phyloP scores from a whole-genome alignment of 345 rosid species.

The Linum lewisii region DNA sequence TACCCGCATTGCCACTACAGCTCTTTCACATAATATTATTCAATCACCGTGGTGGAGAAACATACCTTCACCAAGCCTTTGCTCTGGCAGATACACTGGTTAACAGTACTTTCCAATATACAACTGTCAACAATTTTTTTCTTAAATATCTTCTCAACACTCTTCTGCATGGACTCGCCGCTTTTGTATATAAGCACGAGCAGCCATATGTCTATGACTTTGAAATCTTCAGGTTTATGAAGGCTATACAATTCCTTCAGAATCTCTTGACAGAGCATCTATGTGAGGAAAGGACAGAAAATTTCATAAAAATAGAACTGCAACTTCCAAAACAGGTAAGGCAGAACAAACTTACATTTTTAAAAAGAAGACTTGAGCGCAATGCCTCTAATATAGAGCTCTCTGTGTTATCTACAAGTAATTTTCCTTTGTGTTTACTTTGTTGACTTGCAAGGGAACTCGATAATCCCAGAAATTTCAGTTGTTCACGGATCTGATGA shows the following conservation, averaged over 20 bases:
- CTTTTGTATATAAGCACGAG: conserved; percentile 58
- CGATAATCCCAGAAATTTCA: conserved; percentile 51
- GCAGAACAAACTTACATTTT: conserved; percentile 39
- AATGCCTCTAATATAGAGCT: conserved; percentile 65
- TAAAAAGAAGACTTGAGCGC: conserved; percentile 70
- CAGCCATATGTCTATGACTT: conserved; percentile 73
- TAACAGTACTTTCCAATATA: conserved; percentile 50
- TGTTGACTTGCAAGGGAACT: conserved; percentile 31
- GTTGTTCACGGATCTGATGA: conserved; percentile 54
- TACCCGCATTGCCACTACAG: conserved; percentile 5
- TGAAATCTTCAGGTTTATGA: conserved; percentile 60
- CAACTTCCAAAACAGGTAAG: conserved; percentile 11
- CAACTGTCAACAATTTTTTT: conserved; percentile 63
- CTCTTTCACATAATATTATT: conserved; percentile 1
- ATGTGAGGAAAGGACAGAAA: conserved; percentile 14
- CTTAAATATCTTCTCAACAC: conserved; percentile 52
- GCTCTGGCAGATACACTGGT: conserved; percentile 62
- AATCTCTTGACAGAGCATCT: conserved; percentile 78
- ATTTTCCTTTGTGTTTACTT: conserved; percentile 56
- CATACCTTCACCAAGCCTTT: conserved; percentile 58
- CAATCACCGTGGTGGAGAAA: conserved; percentile 5
- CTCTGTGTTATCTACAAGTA: conserved; percentile 35
- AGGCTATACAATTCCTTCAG: conserved; percentile 56
- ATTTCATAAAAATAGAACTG: background rate
- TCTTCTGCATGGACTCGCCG: conserved; percentile 46